phyloP scores from a whole-genome alignment of 352 stramenopile species.

The Phytophthora kernoviae region DNA sequence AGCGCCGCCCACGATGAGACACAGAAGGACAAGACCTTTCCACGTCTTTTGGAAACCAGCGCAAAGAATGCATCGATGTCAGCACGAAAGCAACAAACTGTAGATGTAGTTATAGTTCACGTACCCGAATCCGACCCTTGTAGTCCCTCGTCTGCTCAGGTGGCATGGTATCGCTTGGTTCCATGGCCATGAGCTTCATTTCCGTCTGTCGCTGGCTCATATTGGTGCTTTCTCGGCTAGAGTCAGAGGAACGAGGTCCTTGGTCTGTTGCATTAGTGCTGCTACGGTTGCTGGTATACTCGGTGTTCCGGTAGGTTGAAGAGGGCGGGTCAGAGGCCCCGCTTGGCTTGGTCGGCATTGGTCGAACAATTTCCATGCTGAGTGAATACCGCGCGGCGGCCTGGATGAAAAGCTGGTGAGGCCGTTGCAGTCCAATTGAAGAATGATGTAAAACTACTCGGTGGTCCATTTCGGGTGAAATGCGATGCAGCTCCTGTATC shows the following conservation, averaged over 20 bases:
- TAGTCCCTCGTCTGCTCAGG: conserved; percentile 58
- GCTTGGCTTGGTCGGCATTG: conserved; percentile 21
- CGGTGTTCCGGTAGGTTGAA: conserved; percentile 23
- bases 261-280: conserved; percentile 18
- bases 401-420: conserved; percentile 7
- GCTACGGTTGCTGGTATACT: conserved; percentile 26
- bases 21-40: conserved; percentile 56
- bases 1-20: conserved; percentile 43
- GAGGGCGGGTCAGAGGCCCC: conserved; percentile 3
- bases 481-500: not conserved
- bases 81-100: not conserved
- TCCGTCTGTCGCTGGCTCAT: conserved; percentile 40
- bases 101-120: not conserved
- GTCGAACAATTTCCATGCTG: conserved; percentile 32
- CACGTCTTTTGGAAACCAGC: conserved; percentile 38
- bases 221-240: conserved; percentile 10
- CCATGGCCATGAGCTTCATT: conserved; percentile 66
- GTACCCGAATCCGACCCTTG: conserved; percentile 66
- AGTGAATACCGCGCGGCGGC: not conserved
- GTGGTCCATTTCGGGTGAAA: not conserved
- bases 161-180: conserved; percentile 27
- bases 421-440: conserved; percentile 23
- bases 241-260: conserved; percentile 19
- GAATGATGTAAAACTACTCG: conserved; percentile 19
- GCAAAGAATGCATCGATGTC: conserved; percentile 1